Evolutionary conservation across 306 rosid species (phyloP).

Genomic region (Dicorynia guianensis): DNA sequence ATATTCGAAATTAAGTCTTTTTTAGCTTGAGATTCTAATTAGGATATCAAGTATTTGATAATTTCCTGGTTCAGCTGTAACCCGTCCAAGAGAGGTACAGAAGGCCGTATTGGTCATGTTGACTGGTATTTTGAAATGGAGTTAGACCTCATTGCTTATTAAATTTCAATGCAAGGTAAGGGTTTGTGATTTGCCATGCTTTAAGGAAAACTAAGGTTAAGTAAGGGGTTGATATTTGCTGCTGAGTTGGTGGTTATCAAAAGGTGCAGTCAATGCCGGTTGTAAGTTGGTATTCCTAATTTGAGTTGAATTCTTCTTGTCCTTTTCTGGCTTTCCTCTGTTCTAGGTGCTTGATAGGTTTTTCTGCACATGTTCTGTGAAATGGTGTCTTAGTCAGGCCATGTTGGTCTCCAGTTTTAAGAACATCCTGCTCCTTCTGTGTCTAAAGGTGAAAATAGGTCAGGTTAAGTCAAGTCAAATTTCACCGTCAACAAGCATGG

Average conservation of each 20-base stretch:
- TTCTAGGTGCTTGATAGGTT: too few species aligned
- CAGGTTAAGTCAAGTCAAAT: too few species aligned
- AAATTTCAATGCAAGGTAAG: background rate
- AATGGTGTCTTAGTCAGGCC: too few species aligned
- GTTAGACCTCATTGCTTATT: background rate
- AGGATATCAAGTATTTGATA: background rate
- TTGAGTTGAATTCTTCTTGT: too few species aligned
- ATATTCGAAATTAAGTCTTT: constrained; percentile 12
- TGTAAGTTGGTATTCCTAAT: background rate
- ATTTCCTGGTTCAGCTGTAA: background rate
- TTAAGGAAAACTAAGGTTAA: background rate
- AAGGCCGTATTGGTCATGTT: background rate
- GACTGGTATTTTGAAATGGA: background rate
- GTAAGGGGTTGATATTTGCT: background rate
- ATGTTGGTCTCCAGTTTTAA: too few species aligned
- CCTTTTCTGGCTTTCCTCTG: too few species aligned
- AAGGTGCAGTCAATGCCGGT: background rate
- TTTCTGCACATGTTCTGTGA: too few species aligned
- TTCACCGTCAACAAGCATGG: too few species aligned
- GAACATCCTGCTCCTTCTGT: too few species aligned
- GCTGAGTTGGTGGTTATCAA: too few species aligned
- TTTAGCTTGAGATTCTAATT: constrained; percentile 4
- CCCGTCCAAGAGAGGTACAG: background rate
- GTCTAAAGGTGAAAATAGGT: too few species aligned
- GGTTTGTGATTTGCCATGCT: background rate